phyloP scores from a whole-genome alignment of 768 basidiomycete species.

The Tylopilus plumbeoviolaceoides region DNA sequence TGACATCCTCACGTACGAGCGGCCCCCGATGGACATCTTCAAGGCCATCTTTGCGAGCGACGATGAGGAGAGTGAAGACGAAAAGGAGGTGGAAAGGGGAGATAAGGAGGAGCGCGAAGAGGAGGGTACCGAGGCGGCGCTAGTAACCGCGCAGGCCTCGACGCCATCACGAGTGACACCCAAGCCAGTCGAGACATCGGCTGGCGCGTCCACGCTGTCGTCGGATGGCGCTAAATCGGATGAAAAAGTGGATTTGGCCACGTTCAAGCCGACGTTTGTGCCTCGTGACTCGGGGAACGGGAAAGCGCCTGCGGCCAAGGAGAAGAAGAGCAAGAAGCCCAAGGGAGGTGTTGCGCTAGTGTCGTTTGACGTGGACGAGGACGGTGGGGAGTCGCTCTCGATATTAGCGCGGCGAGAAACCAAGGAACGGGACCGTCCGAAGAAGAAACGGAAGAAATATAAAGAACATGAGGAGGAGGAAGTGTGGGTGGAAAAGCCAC shows the following conservation, averaged over 20 bases:
- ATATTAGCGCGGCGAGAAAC: constrained; percentile 29
- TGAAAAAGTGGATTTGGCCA: constrained; percentile 49
- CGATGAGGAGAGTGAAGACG: constrained; percentile 81
- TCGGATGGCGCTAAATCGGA: constrained; percentile 1
- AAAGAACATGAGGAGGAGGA: constrained; percentile 44
- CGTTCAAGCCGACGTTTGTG: constrained; percentile 88
- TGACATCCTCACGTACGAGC: constrained; percentile 83
- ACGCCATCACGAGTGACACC: constrained; percentile 2
- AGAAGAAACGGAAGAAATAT: constrained; percentile 41
- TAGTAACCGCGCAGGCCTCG: constrained; percentile 10
- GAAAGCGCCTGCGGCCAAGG: constrained; percentile 42
- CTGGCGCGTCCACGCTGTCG: not conserved
- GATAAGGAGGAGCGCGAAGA: constrained; percentile 21
- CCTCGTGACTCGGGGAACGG: constrained; percentile 41
- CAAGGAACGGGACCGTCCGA: constrained; percentile 35
- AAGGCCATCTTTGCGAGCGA: constrained; percentile 98
- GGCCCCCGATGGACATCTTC: constrained; percentile 90
- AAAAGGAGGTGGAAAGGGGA: constrained; percentile 27
- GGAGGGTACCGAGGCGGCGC: constrained; percentile 16
- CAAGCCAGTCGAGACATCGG: not conserved
- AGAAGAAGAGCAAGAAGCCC: constrained; percentile 46
- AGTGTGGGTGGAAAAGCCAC: constrained; percentile 70
- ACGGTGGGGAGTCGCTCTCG: constrained; percentile 38
- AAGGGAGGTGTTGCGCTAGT: constrained; percentile 46
- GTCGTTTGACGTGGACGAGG: constrained; percentile 77